A percentile compares a stretch with the other conserved stretches of the same genome.
Conservation (phyloP, 1,139 yeast species). For the Diutina sp. region DNA sequence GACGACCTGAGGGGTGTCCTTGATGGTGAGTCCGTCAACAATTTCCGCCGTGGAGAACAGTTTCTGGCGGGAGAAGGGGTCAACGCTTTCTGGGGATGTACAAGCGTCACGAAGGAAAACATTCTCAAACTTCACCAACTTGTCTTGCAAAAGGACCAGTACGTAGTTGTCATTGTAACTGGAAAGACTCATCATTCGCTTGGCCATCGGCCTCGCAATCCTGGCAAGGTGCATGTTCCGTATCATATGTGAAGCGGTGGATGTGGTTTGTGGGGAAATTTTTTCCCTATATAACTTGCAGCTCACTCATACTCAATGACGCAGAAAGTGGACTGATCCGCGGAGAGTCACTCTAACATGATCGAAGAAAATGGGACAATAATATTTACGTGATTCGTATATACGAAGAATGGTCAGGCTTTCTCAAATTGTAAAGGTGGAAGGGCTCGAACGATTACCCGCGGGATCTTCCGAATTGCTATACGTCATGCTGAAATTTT, state of each 20-base stretch:
- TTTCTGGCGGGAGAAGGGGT: slow-evolving; percentile 48
- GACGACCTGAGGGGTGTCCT: slow-evolving; percentile 15
- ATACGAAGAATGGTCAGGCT: background rate
- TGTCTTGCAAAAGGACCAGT: background rate
- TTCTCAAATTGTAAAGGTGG: background rate
- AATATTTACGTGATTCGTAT: too few relatives aligned
- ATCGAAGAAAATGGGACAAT: background rate
- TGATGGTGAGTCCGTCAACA: slow-evolving; percentile 12
- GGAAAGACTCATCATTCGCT: background rate
- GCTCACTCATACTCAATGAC: background rate
- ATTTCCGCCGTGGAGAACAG: slow-evolving; percentile 50
- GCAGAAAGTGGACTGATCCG: background rate
- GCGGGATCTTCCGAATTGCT: too few relatives aligned
- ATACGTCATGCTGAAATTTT: too few relatives aligned
- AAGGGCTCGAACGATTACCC: too few relatives aligned
- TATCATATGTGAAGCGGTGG: background rate
- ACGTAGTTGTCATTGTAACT: background rate
- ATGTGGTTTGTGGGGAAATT: background rate
- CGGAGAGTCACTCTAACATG: background rate
- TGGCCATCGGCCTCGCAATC: background rate
- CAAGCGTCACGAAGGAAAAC: slow-evolving; percentile 60
- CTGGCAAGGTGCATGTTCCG: background rate
- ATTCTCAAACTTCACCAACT: slow-evolving; percentile 24
- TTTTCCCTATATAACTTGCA: background rate
- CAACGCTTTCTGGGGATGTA: slow-evolving; percentile 34